Percentiles rank a stretch among this genome's conserved stretches.
Conservation (phyloP, 441 rosid species). For the Erysimum cheiri region DNA sequence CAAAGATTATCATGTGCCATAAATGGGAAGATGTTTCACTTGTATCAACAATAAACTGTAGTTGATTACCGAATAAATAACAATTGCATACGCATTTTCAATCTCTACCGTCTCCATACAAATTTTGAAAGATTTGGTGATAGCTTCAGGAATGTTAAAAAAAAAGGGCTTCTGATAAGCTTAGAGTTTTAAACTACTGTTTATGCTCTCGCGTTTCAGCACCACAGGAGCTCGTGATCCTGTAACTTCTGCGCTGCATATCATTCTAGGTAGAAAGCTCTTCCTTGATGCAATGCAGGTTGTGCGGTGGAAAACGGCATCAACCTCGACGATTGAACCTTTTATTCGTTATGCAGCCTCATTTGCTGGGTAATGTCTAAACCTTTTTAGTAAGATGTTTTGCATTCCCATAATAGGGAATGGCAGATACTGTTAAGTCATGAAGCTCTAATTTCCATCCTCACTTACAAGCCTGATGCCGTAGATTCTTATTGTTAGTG, state of each 20-base stretch:
- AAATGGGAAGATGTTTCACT: constrained; percentile 1
- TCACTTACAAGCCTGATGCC: constrained; percentile 15
- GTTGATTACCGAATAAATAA: constrained; percentile 7
- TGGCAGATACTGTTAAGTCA: background rate
- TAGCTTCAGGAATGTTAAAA: background rate
- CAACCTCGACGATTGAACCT: constrained; percentile 71
- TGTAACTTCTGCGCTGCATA: constrained; percentile 85
- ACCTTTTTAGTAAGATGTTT: constrained; percentile 11
- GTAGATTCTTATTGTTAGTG: constrained; percentile 2
- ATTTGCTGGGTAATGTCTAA: constrained; percentile 86
- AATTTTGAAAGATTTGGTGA: background rate
- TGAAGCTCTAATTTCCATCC: constrained; percentile 7
- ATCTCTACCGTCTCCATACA: constrained; percentile 11
- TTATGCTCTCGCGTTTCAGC: constrained; percentile 51
- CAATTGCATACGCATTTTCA: constrained; percentile 18
- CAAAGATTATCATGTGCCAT: constrained; percentile 7
- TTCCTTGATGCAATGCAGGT: constrained; percentile 89
- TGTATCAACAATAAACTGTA: constrained; percentile 9
- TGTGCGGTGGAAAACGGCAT: constrained; percentile 85
- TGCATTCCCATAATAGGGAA: background rate
- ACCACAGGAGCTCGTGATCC: constrained; percentile 97
- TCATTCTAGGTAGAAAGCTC: constrained; percentile 80
- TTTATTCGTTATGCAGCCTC: constrained; percentile 92
- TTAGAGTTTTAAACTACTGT: constrained; percentile 3
- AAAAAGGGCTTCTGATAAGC: constrained; percentile 21